A percentile compares a stretch with the other conserved stretches of the same genome.
Conservation (phyloP, 164 flowering plant genomes). For the Annona cherimola region DNA sequence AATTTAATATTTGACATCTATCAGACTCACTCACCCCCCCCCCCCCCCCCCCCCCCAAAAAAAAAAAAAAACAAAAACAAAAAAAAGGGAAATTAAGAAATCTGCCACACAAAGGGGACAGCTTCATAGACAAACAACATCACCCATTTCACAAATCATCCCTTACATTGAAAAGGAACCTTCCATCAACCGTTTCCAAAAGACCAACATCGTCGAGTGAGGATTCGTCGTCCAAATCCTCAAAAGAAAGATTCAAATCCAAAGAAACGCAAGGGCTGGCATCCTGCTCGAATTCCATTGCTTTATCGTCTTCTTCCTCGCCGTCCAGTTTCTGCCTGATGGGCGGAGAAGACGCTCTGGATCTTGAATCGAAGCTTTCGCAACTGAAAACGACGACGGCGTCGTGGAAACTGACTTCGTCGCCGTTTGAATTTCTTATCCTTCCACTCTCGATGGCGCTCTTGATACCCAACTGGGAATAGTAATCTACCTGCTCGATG, state of each 20-base stretch:
- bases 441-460: constrained; percentile 70
- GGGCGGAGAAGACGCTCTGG: constrained; percentile 80
- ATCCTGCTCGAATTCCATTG: constrained; percentile 16
- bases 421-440: constrained; percentile 35
- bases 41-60: background rate
- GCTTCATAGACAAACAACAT: background rate
- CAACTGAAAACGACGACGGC: constrained; percentile 81
- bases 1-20: too few species aligned
- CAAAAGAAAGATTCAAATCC: constrained; percentile 72
- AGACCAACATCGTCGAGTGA: constrained; percentile 55
- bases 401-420: constrained; percentile 50
- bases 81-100: background rate
- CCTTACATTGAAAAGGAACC: constrained; percentile 50
- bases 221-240: constrained; percentile 24
- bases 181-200: constrained; percentile 60
- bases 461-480: constrained; percentile 62
- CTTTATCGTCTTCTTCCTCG: constrained; percentile 14
- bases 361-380: constrained; percentile 64
- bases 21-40: too few species aligned
- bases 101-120: background rate
- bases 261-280: constrained; percentile 41
- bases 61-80: background rate
- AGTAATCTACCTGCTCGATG: constrained; percentile 66
- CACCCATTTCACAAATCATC: constrained; percentile 22
- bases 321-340: constrained; percentile 28